phyloP scores from a whole-genome alignment of 352 stramenopile genomes.

The Nannochloropsis limnetica region DNA sequence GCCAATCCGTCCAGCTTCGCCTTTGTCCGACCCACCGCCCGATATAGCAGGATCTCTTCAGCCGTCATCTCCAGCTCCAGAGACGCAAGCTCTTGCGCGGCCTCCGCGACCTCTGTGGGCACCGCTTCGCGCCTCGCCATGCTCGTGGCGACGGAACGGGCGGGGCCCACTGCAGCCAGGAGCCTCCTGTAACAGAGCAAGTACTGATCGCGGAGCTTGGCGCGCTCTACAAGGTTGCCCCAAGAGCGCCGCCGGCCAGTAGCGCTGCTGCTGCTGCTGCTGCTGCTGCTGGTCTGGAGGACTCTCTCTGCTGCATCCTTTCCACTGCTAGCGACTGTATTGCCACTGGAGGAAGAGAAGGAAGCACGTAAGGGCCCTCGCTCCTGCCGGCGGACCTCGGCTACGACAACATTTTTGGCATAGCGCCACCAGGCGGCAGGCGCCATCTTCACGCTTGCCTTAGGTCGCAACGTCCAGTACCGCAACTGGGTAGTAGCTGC shows the following conservation, averaged over 20 bases:
- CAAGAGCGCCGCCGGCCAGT: neutral
- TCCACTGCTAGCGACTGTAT: neutral
- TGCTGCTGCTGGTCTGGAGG: too few relatives aligned
- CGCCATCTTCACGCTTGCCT: neutral
- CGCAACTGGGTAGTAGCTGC: neutral
- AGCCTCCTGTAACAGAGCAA: neutral
- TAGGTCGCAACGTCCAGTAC: constrained; percentile 4
- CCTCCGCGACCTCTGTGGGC: neutral
- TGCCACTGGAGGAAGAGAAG: neutral
- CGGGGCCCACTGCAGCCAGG: neutral
- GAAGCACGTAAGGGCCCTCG: neutral
- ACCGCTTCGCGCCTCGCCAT: neutral
- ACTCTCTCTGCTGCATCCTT: too few relatives aligned
- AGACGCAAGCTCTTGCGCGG: neutral
- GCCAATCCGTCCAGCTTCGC: constrained; percentile 25
- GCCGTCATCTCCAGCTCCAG: neutral
- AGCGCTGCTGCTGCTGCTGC: neutral
- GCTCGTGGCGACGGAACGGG: neutral
- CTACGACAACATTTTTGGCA: constrained; percentile 1
- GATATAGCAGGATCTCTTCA: constrained; percentile 14
- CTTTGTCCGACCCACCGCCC: neutral
- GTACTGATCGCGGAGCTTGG: constrained; percentile 11
- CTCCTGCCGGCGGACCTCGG: constrained; percentile 3
- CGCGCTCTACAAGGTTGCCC: neutral
- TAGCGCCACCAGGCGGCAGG: constrained; percentile 21